Base-by-base conservation (phyloP, 2,329 filamentous ascomycete species). In the Coleophoma cylindrospora region DNA sequence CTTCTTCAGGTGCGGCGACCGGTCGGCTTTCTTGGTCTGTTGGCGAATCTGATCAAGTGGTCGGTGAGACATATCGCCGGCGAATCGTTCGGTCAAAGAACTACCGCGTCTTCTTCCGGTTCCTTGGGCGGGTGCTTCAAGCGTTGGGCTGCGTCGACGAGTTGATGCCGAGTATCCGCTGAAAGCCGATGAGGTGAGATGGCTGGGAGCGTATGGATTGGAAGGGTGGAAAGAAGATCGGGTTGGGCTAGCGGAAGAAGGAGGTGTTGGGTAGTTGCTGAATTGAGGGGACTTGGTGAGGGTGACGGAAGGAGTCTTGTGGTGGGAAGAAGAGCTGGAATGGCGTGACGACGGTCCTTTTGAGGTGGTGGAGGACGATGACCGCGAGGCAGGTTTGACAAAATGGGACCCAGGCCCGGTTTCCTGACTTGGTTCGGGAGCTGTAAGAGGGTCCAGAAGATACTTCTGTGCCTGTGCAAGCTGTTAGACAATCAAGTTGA, bases 401-500 rank as follows among this genome's bases (percentile, higher is more conserved):
- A 62, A 64, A 54, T 80, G 79, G 3, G 74, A 72, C 51, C 80
- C 80, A n/a, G 79, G 78, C 8, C 85, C 83, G 44, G 81, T 86
- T 63, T 87, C 81, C 54, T 85, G 78, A 53, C 74, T 80, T 13
- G 86, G 86, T 54, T 87, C 82, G 10, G 83, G 83, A 19, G 76
- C 84, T 59, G 74, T 82, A 54, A 90, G 71, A 56, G 86, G 87
- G 59, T 87, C 83, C 56, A 89, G 79, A 41, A 90, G 72, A 62
- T 86, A 83, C 61, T 80, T 77, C 48, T 76, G 72, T 40, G 84
- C 83, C 85, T 89, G 62, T 34, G 15, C 36, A 33, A 27, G 27
- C 27, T 7, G 27, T 27, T 27, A 27, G 27, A 27, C 27, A 27
- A 27, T 8, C 27, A 27, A 6, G 27, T 27, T 27, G 27, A 10